Evolutionary conservation across 2,329 filamentous ascomycete genomes (phyloP), one percentile per base, ranked within the genome.

Genomic region (Cladophialophora chaetospira): DNA sequence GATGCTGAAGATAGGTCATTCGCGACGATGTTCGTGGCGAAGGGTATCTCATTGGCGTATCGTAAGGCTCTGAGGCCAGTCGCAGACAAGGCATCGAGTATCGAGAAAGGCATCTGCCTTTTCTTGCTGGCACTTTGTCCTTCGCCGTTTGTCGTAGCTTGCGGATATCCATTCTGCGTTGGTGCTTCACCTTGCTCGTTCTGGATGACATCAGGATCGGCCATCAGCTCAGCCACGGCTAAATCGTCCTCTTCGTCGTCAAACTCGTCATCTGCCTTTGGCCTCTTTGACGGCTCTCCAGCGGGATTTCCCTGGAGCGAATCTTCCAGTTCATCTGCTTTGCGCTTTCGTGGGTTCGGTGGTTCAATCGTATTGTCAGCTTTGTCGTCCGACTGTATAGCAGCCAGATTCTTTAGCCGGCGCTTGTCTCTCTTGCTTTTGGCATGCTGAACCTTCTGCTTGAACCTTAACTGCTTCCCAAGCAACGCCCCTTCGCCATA

Each of bases 81-180:
- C 1, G 94, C 94, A 8, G 94, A 99, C 4, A 99, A 81, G 0
- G 94, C 94, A 72, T 99, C 94, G 6, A 99, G 83, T 35, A 99
- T 93, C n/a, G 85, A 87, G 68, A 96, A 93, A 8, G 75, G 71
- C 9, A 77, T 73, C 57, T 68, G 70, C 55, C 68, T 70, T 15
- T 65, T 65, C 25, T 75, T 72, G 29, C 38, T 3, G 21, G 44
- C 17, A 11, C 25, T 10, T 6, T 11, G 9, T 15, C 9, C 19
- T 5, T 9, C 15, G n/a, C 5, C 23, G n/a, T 13, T 15, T n/a
- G 29, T 35, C 44, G 42, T 15, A 19, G 38, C 17, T 2, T 5
- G 17, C 11, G 25, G 26, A 10, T 57, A 33, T 50, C 33, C 56
- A n/a, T 49, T 15, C 19, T 9, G 21, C 25, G 48, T 23, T 46